Base-by-base conservation (phyloP, 169 alveolate species). In the Plasmodium reichenowi region DNA sequence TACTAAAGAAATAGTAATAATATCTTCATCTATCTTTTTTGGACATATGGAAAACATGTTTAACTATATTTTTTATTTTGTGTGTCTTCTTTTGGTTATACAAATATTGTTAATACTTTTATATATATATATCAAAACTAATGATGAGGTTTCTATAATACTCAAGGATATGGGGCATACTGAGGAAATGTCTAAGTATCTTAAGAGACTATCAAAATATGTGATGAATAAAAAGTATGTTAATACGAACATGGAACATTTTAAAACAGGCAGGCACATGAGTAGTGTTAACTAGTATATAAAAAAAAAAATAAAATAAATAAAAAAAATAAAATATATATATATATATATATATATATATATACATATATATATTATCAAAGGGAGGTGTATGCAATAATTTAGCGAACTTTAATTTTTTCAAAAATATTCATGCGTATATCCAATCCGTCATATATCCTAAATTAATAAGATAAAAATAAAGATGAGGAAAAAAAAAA, bases 21-120 rank as follows among this genome's bases (percentile, higher is more conserved):
- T 64, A 78, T 63, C 89, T 50, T 70, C 89, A 26, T 78, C 89
- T 4, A 38, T 78, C 9, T 64, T 78, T 26, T 64, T 64, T 64
- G 89, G 89, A 13, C 13, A 64, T 1, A 78, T 78, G 89, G 45
- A 52, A 47, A 43, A 20, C 1, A 0, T 66, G 26, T 22, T 78
- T 13, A 7, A 59, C 7, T 26, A 32, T 4, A 48, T 52, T 10
- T 50, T 66, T n/a, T 50, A 47, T 15, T 52, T 78, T 52, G 50
- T 78, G 52, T 22, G 48, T 9, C 32, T 78, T 20, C 60, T 78
- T 4, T 43, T 63, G 50, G 54, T 66, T 3, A 78, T 78, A 54
- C 26, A 26, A 17, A 45, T 52, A 3, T 15, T 59, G 20, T 52
- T 78, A 71, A 24, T 64, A n/a, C 13, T 15, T 15, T 8, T 63